phyloP scores from a whole-genome alignment of 2,329 filamentous ascomycete genomes.

The Leptographium radiaticola region DNA sequence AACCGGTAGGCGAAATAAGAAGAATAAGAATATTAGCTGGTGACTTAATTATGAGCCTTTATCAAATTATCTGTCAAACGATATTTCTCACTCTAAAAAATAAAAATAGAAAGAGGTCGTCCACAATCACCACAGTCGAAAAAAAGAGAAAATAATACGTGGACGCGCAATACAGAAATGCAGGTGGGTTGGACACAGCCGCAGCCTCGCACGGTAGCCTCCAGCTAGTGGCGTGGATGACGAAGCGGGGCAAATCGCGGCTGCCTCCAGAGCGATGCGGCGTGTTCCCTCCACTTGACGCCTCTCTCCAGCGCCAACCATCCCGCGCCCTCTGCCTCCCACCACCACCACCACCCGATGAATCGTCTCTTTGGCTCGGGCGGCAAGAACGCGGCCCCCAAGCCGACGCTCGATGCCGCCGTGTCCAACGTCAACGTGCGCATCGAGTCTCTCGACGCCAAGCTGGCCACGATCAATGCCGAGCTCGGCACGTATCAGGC shows the following conservation, averaged over 20 bases:
- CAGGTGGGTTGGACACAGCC: slow-evolving; percentile 1
- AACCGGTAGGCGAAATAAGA: too few species aligned
- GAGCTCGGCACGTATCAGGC: slow-evolving; percentile 81
- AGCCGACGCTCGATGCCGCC: slow-evolving; percentile 74
- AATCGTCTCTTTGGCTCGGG: slow-evolving; percentile 82
- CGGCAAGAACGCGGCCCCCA: slow-evolving; percentile 61
- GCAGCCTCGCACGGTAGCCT: slow-evolving; percentile 1
- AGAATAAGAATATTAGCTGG: too few species aligned
- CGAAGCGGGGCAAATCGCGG: neutral
- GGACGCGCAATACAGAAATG: too few species aligned
- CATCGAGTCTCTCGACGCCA: slow-evolving; percentile 81
- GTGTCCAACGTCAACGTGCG: slow-evolving; percentile 77
- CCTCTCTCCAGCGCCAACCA: too few species aligned
- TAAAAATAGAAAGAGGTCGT: too few species aligned
- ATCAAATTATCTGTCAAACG: too few species aligned
- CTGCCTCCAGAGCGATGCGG: neutral
- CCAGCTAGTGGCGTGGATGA: neutral
- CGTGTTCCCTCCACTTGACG: too few species aligned
- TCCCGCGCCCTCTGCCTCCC: too few species aligned
- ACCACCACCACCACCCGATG: slow-evolving; percentile 38
- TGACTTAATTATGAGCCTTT: too few species aligned
- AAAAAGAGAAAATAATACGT: too few species aligned
- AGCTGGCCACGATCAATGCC: slow-evolving; percentile 81
- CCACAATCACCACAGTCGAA: too few species aligned
- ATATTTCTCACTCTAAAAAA: too few species aligned